Conservation (phyloP, 108 stramenopile species). For the Nitzschia sp. region DNA sequence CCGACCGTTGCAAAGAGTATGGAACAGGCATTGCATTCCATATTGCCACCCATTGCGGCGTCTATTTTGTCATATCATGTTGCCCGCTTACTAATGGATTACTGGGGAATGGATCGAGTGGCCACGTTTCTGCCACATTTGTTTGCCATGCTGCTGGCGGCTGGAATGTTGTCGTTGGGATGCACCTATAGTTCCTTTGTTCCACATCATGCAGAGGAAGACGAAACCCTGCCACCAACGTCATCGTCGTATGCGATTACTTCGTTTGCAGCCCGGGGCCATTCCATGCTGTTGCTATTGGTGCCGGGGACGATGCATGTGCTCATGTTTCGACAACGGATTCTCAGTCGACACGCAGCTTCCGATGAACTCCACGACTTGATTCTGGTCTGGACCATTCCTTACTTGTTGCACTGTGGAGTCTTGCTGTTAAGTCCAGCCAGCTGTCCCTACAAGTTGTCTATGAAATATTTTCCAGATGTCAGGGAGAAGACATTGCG, state of each 20-base stretch:
- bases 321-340: constrained; percentile 52
- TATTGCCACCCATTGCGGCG: constrained; percentile 50
- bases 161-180: constrained; percentile 58
- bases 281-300: constrained; percentile 60
- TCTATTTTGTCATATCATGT: constrained; percentile 46
- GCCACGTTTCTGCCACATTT: constrained; percentile 51
- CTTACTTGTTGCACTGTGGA: constrained; percentile 69
- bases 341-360: constrained; percentile 61
- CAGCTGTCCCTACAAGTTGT: constrained; percentile 36
- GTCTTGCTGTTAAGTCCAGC: constrained; percentile 20
- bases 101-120: constrained; percentile 50
- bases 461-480: constrained; percentile 38
- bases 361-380: constrained; percentile 65
- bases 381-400: constrained; percentile 54
- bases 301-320: constrained; percentile 58
- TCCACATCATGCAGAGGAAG: not conserved
- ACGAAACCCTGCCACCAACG: not conserved
- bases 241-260: constrained; percentile 25
- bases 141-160: constrained; percentile 54
- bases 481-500: constrained; percentile 40
- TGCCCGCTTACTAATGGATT: constrained; percentile 25
- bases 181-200: constrained; percentile 13
- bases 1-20: constrained; percentile 40
- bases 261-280: constrained; percentile 43
- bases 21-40: constrained; percentile 57